Conservation (phyloP, 352 stramenopile species). For the Pythium myriotylum region DNA sequence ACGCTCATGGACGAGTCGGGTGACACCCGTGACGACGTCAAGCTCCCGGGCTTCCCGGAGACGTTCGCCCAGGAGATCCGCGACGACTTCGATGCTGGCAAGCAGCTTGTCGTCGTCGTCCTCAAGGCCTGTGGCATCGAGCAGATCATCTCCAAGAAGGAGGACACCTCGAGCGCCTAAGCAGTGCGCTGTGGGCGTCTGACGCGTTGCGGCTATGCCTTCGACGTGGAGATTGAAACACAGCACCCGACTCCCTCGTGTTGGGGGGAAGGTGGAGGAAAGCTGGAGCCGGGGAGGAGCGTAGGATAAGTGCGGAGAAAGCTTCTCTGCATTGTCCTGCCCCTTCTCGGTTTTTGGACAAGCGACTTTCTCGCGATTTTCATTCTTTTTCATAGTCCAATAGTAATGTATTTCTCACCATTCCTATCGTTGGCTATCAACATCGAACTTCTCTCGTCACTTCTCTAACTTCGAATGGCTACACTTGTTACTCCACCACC, state of each 20-base stretch:
- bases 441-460: neutral
- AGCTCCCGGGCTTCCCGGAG: conserved; percentile 96
- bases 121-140: conserved; percentile 97
- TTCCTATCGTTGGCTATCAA: conserved; percentile 26
- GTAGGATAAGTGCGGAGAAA: neutral
- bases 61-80: conserved; percentile 97
- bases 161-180: conserved; percentile 73
- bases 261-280: conserved; percentile 23
- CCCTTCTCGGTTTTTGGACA: conserved; percentile 24
- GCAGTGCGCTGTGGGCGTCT: conserved; percentile 7
- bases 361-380: conserved; percentile 28
- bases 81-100: conserved; percentile 95
- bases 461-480: conserved; percentile 5
- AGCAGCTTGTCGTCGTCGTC: conserved; percentile 96
- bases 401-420: conserved; percentile 38
- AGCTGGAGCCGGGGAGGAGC: conserved; percentile 21
- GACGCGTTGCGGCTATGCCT: neutral
- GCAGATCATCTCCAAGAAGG: conserved; percentile 98
- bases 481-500: conserved; percentile 1
- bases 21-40: conserved; percentile 98
- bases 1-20: conserved; percentile 98
- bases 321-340: neutral
- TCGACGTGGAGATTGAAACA: conserved; percentile 17
- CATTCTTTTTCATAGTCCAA: conserved; percentile 31
- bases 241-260: conserved; percentile 2